Percentiles rank a stretch among this genome's conserved stretches.
These are phyloP conservation scores for Orbilia quercus DNA, from an alignment of 2,329 filamentous ascomycete genomes.

Conservation along the genomic window DNA sequence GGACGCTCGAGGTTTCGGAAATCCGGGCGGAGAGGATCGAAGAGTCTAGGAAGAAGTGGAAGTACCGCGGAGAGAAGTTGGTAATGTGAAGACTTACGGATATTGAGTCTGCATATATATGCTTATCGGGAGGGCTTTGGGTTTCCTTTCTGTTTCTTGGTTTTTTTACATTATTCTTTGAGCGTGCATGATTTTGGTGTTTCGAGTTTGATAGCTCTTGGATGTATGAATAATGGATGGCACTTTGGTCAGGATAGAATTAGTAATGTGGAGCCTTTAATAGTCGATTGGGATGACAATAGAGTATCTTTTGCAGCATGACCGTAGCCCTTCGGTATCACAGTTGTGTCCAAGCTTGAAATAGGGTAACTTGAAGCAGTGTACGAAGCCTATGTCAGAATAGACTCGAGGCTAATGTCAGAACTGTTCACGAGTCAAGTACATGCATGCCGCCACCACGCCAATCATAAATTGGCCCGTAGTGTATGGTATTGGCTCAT, in stretches of 20 bases:
- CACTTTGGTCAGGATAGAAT: neutral
- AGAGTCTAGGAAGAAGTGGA: constrained; percentile 38
- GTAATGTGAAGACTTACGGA: constrained; percentile 37
- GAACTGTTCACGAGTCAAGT: too few species aligned
- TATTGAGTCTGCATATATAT: too few species aligned
- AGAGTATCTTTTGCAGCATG: neutral
- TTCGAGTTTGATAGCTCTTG: neutral
- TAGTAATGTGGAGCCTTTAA: neutral
- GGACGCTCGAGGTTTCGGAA: constrained; percentile 23
- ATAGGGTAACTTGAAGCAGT: too few species aligned
- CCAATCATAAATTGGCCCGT: too few species aligned
- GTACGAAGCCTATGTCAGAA: too few species aligned
- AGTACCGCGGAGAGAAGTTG: constrained; percentile 47
- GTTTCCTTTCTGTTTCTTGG: neutral
- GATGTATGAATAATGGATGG: constrained; percentile 8
- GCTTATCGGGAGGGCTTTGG: neutral
- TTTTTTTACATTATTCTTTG: neutral
- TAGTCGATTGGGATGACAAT: neutral
- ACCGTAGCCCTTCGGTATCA: neutral
- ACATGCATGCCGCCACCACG: too few species aligned
- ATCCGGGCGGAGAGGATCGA: constrained; percentile 27
- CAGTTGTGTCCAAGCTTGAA: too few species aligned
- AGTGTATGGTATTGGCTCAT: too few species aligned
- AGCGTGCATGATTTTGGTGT: constrained; percentile 5
- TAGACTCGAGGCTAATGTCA: too few species aligned